Base-by-base conservation (phyloP, 371 early-diverging fungal species). In the Mucor lusitanicus region DNA sequence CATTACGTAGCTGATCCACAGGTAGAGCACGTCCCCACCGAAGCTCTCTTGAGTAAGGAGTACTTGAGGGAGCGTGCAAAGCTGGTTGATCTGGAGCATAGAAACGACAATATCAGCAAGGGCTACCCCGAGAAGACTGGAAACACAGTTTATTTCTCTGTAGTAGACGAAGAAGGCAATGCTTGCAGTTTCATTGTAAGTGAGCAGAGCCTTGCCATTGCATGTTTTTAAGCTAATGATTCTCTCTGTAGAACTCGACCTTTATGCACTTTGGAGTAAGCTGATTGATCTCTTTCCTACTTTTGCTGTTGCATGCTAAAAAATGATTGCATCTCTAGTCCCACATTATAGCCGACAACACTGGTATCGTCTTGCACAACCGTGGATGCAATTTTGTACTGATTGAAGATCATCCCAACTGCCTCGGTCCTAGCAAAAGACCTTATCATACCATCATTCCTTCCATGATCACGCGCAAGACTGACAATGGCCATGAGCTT, bases 391-490 rank as follows among this genome's bases (percentile, higher is more conserved):
- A 88, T 64, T 94, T 94, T 71, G 78, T 80, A 6, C 68, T 93
- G 57, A 83, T 88, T 37, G 81, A 86, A 30, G 77, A 61, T 3
- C 84, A 87, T 74, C 87, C 90, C 9, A 94, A 94, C 73, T 80
- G 87, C 58, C 71, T 92, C 55, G 92, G 72, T 28, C 91, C 92
- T 2, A 59, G 70, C n/a, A 94, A 94, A 72, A 78, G 95, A n/a
- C 92, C 95, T 0, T 92, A 91, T 61, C 95, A 94, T 78, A 94
- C 95, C 1, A 93, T 94, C 40, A 92, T 93, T 57, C 92, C 92
- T 11, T 90, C 87, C 12, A 86, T 91, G 86, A 86, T 85, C 21
- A 87, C 88, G 2, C 69, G 67, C 30, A 79, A 71, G 53, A 30
- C 63, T 0, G 65, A 71, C 11, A 70, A 75, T 23, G 70, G 70